Evolutionary conservation across 805 yeast genomes (phyloP), one percentile per base, ranked within the genome.

Genomic region (Candida endomychidarum): DNA sequence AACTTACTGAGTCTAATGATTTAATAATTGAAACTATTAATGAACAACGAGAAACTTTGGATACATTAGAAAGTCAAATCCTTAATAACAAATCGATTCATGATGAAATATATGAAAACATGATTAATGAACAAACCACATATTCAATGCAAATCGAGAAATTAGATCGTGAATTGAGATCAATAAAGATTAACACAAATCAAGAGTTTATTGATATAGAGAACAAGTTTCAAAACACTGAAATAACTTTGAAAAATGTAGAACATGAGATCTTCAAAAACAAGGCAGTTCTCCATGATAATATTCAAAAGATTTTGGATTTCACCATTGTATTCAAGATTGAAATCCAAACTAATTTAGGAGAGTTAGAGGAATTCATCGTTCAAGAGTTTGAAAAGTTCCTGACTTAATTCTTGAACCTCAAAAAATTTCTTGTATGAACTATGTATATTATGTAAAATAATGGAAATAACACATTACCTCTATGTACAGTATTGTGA

Each of bases 71-170:
- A 48, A 76, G 80, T 8, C 71, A 71, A 41, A 64, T 84, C 24
- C 63, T 78, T 0, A 71, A 75, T 15, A 60, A 67, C 19, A 79
- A 78, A 50, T 61, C 74, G 15, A 70, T 69, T 21, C 77, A 75
- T 44, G 86, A 81, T 34, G 78, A 76, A 38, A 61, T 77, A 8
- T 74, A 73, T 50, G 81, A 76, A 47, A 65, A 74, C 31, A 72
- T 75, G 78, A 63, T 70, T 31, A 65, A 76, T 48, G 79, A 79
- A 47, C 62, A 74, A 19, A 66, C 74, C 25, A 61, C 76, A 27
- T 75, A 78, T 42, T 74, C 77, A 38, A 74, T 81, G n/a, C 84
- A 83, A 54, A 73, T 80, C 37, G 90, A 83, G 56, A 74, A 75
- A 53, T 58, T 80, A 39, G 85, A 81, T 46, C 68, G 77, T 25